A percentile compares a stretch with the other conserved stretches of the same genome.
Evolutionary conservation across 108 stramenopile species (phyloP).

Genomic region (Cylindrotheca fusiformis): DNA sequence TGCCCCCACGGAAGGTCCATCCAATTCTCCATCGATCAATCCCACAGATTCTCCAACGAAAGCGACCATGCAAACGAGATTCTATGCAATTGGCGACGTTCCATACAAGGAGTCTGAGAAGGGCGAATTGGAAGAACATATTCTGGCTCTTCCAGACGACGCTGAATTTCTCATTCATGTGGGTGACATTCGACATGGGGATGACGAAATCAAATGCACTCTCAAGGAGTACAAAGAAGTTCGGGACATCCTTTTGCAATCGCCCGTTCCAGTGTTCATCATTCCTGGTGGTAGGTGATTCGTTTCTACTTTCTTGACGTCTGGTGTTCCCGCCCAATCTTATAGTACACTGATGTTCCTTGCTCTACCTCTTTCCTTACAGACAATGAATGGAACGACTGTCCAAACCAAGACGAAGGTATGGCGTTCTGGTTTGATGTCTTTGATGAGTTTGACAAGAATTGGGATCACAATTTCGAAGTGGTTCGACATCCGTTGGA

Average conservation of each 20-base stretch:
- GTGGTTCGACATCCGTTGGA: constrained; percentile 10
- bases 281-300: constrained; percentile 33
- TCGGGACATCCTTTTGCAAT: constrained; percentile 28
- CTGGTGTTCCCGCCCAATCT: neutral
- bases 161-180: constrained; percentile 53
- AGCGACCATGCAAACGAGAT: constrained; percentile 2
- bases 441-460: constrained; percentile 29
- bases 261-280: constrained; percentile 37
- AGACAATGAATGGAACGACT: constrained; percentile 57
- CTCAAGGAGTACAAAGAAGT: constrained; percentile 17
- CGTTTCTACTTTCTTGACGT: neutral
- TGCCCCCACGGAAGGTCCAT: neutral
- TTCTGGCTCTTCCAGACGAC: constrained; percentile 19
- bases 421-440: constrained; percentile 25
- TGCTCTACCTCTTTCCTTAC: neutral
- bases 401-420: constrained; percentile 24
- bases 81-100: constrained; percentile 44
- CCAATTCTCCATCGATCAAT: neutral
- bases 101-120: constrained; percentile 30
- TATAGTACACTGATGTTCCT: neutral
- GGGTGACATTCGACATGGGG: constrained; percentile 41
- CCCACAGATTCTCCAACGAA: neutral
- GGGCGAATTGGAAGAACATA: constrained; percentile 10
- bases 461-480: constrained; percentile 38
- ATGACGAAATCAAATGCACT: constrained; percentile 6